phyloP scores from a whole-genome alignment of 169 alveolate genomes.

The Cryptosporidium meleagridis region DNA sequence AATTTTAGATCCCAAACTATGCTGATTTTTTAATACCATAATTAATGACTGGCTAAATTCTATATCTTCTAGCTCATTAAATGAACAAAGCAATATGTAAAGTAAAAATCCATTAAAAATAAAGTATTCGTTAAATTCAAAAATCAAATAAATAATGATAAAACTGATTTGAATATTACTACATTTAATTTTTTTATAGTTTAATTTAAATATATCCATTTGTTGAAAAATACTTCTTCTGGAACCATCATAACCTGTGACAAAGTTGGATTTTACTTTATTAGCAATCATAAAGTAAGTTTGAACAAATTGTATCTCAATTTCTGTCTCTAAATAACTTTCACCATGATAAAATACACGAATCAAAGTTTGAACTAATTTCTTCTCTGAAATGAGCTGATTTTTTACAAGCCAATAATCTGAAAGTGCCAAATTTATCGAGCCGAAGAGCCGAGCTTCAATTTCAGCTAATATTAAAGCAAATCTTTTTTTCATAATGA shows the following conservation, averaged over 20 bases:
- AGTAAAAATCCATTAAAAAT: background rate
- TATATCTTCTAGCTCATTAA: background rate
- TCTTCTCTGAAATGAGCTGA: background rate
- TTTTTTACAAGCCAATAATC: background rate
- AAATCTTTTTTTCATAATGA: background rate
- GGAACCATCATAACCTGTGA: background rate
- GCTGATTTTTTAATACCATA: slow-evolving; percentile 3
- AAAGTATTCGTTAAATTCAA: background rate
- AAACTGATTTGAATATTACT: background rate
- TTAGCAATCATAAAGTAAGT: background rate
- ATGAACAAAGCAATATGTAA: background rate
- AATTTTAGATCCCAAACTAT: background rate
- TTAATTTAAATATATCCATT: background rate
- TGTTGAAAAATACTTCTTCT: background rate
- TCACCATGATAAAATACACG: background rate
- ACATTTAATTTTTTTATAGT: background rate
- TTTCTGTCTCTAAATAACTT: background rate
- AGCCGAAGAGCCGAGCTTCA: background rate
- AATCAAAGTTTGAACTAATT: background rate
- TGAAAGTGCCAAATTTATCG: background rate
- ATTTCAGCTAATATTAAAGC: background rate
- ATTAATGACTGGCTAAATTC: background rate
- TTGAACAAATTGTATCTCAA: background rate
- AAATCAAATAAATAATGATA: background rate
- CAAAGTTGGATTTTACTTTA: background rate